Base-by-base conservation (phyloP, 192 early-diverging fungal species). In the Paraglomus brasilianum region DNA sequence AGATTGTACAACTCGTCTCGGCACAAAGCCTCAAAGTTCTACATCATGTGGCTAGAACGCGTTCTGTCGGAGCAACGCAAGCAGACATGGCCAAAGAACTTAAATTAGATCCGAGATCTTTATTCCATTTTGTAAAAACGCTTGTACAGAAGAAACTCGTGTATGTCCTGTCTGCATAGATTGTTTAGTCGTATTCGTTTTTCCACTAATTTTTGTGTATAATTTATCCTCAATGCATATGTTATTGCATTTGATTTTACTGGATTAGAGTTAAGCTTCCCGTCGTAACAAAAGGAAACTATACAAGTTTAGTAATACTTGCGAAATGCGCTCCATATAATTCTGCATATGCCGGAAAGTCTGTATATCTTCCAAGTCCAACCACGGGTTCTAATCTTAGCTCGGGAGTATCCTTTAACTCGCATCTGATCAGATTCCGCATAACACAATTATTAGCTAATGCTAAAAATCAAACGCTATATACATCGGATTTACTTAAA, bases 101-200 rank as follows among this genome's bases (percentile, higher is more conserved):
- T 22, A 64, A 78, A 11, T 72, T 87, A 17, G 87, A 90, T 69
- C 86, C 88, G 19, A 71, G 84, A 49, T 83, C 78, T 38, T 76
- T 85, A 30, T 90, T 84, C 62, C 85, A 90, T 70, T 82, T 81
- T 60, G 46, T 90, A 50, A 90, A 89, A 51, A 71, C 77, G 3
- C 75, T 89, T 21, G 43, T 73, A 14, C 64, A 65, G 5, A 65
- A 64, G 57, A 80, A 80, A 15, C 72, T 85, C 14, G 78, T 89
- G 84, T 86, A 70, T 41, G 73, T 64, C 15, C 14, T 43, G n/a
- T n/a, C n/a, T n/a, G n/a, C n/a, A n/a, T n/a, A n/a, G n/a, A n/a
- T n/a, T n/a, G n/a, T 19, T n/a, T 73, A 67, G 13, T 24, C 5
- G 15, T 41, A 42, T 68, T 53, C 17, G 21, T 36, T 30, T 38